Evolutionary conservation across 2,329 filamentous ascomycete species (phyloP).

Genomic region (Cladorrhinum sp.): DNA sequence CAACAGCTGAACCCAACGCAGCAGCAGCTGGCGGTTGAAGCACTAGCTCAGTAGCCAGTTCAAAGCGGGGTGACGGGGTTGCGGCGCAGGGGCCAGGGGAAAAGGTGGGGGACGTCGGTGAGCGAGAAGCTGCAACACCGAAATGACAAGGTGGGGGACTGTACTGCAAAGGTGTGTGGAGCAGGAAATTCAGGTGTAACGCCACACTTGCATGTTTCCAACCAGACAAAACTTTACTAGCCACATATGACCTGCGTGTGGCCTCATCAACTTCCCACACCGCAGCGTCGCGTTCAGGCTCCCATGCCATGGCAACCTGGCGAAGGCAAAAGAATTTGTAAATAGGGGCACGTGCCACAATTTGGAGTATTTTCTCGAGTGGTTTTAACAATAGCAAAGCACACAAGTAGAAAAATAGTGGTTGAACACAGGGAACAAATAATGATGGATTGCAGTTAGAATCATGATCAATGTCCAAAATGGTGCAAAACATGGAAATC

Average conservation of each 20-base stretch:
- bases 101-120: not conserved
- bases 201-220: not conserved
- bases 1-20: constrained; percentile 2
- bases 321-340: constrained; percentile 5
- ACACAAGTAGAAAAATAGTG: not conserved
- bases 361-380: not conserved
- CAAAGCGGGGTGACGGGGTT: constrained; percentile 1
- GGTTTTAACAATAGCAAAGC: too few species aligned
- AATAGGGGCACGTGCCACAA: constrained; percentile 7
- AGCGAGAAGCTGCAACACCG: not conserved
- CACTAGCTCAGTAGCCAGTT: not conserved
- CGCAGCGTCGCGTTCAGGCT: constrained; percentile 9
- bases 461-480: not conserved
- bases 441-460: not conserved
- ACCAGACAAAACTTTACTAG: not conserved
- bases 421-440: not conserved
- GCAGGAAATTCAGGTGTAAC: constrained; percentile 1
- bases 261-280: not conserved
- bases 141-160: not conserved
- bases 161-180: not conserved
- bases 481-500: not conserved
- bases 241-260: not conserved
- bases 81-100: not conserved
- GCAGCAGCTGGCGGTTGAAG: not conserved
- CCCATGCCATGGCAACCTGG: constrained; percentile 7